Evolutionary conservation across 2,329 filamentous ascomycete species (phyloP).

Genomic region (Teratosphaeriaceae sp.): DNA sequence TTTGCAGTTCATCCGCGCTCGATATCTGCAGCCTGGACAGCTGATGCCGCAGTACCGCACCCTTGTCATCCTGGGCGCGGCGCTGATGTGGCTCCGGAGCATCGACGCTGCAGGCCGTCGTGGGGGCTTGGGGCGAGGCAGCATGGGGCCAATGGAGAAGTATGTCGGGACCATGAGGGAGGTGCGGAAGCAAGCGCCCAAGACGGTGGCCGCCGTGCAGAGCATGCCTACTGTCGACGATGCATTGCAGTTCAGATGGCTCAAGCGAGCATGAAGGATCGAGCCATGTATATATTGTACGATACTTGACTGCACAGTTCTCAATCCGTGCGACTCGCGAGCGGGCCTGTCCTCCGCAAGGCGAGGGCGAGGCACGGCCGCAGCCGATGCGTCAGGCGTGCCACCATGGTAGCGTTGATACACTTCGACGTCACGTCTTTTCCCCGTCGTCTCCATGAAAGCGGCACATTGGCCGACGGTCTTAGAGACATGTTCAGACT

Average conservation of each 20-base stretch:
- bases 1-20: conserved; percentile 23
- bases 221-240: conserved; percentile 35
- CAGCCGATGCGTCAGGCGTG: neutral
- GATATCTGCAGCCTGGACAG: conserved; percentile 18
- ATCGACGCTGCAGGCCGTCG: conserved; percentile 27
- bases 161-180: conserved; percentile 24
- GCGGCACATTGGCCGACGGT: too few species aligned
- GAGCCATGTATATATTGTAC: neutral
- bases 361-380: too few species aligned
- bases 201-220: conserved; percentile 36
- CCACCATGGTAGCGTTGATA: neutral
- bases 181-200: conserved; percentile 31
- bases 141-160: conserved; percentile 13
- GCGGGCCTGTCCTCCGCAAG: too few species aligned
- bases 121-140: conserved; percentile 20
- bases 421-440: neutral
- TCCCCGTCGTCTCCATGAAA: neutral
- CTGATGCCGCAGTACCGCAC: conserved; percentile 39
- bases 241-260: conserved; percentile 16
- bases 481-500: too few species aligned
- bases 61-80: conserved; percentile 35
- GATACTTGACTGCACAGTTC: too few species aligned
- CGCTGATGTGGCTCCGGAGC: conserved; percentile 28
- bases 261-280: neutral
- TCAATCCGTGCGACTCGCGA: too few species aligned